Conservation (phyloP, 495 filamentous ascomycete species). For the Rhizodiscina lignyota region DNA sequence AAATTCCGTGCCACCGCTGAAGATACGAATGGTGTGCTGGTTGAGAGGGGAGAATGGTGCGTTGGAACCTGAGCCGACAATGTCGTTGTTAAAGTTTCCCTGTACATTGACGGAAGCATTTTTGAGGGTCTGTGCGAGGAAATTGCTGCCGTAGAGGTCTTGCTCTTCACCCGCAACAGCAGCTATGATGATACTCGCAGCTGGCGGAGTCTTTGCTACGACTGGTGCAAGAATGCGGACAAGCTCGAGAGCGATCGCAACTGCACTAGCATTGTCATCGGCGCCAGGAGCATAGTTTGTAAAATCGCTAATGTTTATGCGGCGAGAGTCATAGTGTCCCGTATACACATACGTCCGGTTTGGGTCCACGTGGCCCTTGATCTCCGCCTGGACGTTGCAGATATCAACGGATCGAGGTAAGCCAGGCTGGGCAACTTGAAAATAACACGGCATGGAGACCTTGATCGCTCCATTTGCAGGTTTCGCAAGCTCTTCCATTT, state of each 20-base stretch:
- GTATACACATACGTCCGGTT: slow-evolving; percentile 32
- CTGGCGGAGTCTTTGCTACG: slow-evolving; percentile 23
- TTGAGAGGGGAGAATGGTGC: too few relatives aligned
- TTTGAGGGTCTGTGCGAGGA: slow-evolving; percentile 29
- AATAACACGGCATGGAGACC: slow-evolving; percentile 28
- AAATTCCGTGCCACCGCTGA: too few relatives aligned
- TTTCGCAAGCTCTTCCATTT: slow-evolving; percentile 23
- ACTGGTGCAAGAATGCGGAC: slow-evolving; percentile 27
- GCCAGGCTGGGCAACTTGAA: slow-evolving; percentile 24
- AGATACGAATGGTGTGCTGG: too few relatives aligned
- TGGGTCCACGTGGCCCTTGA: slow-evolving; percentile 29
- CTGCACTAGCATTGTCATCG: slow-evolving; percentile 32
- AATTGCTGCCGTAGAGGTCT: slow-evolving; percentile 28
- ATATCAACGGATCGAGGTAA: slow-evolving; percentile 29
- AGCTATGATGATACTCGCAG: slow-evolving; percentile 34
- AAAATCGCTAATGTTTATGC: slow-evolving; percentile 28
- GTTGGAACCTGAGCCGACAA: too few relatives aligned
- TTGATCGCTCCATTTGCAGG: slow-evolving; percentile 22
- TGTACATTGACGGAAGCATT: slow-evolving; percentile 29
- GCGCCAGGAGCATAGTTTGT: slow-evolving; percentile 35
- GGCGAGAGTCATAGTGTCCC: slow-evolving; percentile 36
- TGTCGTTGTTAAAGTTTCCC: slow-evolving; percentile 36
- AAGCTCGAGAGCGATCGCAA: slow-evolving; percentile 29
- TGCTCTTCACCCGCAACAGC: slow-evolving; percentile 39
- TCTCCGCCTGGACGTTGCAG: slow-evolving; percentile 31